Base-by-base conservation (phyloP, 2,329 filamentous ascomycete species). In the Verticillium longisporum region DNA sequence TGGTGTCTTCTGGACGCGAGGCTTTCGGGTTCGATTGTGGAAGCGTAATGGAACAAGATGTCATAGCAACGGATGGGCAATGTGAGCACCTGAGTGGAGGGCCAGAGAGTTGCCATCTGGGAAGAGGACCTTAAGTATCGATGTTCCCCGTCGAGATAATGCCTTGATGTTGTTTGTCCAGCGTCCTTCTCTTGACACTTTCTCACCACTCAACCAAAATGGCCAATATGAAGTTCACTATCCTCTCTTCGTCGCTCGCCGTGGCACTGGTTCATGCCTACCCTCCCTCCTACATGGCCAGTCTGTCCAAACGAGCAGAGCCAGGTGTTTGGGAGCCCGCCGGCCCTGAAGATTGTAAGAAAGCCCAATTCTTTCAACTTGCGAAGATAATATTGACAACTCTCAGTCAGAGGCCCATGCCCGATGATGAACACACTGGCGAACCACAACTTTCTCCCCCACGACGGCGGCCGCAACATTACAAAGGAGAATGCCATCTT, bases 381-480 rank as follows among this genome's bases (percentile, higher is more conserved):
- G 34, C 5, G 26, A 26, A 26, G 15, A 32, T 9, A 7, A 4
- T 7, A 2, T 38, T 62, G 1, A 64, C 26, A 3, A 14, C 7
- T 13, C 38, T 11, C 33, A 77, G 73, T 74, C 21, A 71, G 75
- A 15, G 73, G 74, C 0, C 79, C 80, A 31, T 83, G 80, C 61
- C 80, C 81, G 1, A 80, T 81, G 74, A 70, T 83, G 61, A 83
- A 83, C 66, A 76, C 80, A 0, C 70, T 83, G n/a, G 76, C 79
- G 4, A 83, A 83, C 65, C 77, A 83, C 62, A 76, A 75, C 14
- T 80, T 77, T 60, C 73, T 83, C 1, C 79, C 77, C 3, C 80
- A 73, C 57, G 68, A 79, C n/a, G n/a, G n/a, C 59, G 80, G 80
- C 45, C 72, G 70, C 55, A 72, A 78, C 65, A 70, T 81, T 58